phyloP scores from a whole-genome alignment of 257 asterid genomes.

The Forsythia viridissima region DNA sequence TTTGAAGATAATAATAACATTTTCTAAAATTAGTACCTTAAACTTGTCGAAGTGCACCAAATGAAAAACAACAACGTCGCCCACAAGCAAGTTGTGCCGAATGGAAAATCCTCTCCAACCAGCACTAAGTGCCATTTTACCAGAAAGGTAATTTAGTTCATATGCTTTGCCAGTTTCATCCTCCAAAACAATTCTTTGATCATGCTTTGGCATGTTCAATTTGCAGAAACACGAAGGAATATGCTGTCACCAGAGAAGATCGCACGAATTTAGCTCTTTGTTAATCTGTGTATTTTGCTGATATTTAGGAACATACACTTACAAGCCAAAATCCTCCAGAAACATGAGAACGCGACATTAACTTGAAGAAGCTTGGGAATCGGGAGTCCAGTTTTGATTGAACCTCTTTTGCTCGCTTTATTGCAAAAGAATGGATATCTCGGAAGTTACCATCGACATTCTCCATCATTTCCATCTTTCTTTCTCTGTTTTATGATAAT shows the following conservation, averaged over 20 bases:
- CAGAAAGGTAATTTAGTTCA: conserved; percentile 45
- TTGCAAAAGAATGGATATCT: conserved; percentile 14
- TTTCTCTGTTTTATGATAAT: background rate
- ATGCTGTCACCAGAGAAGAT: background rate
- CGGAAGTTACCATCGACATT: background rate
- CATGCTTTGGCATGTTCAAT: conserved; percentile 40
- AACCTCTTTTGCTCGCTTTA: conserved; percentile 53
- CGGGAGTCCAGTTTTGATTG: conserved; percentile 43
- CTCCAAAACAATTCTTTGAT: conserved; percentile 35
- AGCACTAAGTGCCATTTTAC: conserved; percentile 59
- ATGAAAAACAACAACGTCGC: conserved; percentile 68
- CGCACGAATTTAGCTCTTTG: background rate
- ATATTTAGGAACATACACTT: conserved; percentile 18
- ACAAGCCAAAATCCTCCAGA: conserved; percentile 81
- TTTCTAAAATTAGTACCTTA: conserved; percentile 38
- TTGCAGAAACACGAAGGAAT: conserved; percentile 40
- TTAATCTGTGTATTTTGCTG: background rate
- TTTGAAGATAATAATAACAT: background rate
- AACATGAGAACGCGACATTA: conserved; percentile 72
- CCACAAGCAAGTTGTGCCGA: conserved; percentile 60
- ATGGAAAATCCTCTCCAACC: conserved; percentile 75
- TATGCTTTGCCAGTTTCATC: conserved; percentile 50
- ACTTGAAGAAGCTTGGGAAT: conserved; percentile 57
- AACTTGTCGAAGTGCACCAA: conserved; percentile 42
- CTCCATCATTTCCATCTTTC: background rate